These are phyloP conservation scores for Mycena albidolilacea DNA, from an alignment of 768 basidiomycete genomes.

Conservation along the genomic window DNA sequence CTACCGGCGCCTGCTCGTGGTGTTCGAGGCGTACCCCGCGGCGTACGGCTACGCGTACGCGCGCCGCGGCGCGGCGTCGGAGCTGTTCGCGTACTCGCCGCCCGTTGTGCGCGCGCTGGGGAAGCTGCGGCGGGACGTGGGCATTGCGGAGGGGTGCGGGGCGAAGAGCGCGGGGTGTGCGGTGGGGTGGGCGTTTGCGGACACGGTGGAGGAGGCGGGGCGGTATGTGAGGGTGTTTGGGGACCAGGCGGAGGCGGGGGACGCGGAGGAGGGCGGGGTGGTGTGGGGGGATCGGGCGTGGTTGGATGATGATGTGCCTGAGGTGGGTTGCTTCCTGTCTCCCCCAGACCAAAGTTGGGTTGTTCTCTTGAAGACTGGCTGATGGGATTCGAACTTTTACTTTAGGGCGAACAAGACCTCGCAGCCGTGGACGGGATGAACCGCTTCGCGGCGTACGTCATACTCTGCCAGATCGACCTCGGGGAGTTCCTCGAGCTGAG, in stretches of 20 bases:
- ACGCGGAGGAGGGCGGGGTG: conserved; percentile 54
- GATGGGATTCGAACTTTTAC: conserved; percentile 11
- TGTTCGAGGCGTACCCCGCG: conserved; percentile 79
- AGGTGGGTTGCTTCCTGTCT: conserved; percentile 54
- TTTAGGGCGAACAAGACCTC: conserved; percentile 74
- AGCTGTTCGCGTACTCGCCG: conserved; percentile 70
- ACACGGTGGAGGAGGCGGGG: conserved; percentile 71
- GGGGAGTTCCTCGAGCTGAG: conserved; percentile 69
- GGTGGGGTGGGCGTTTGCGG: conserved; percentile 75
- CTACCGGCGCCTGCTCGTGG: conserved; percentile 66
- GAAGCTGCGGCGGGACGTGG: conserved; percentile 74
- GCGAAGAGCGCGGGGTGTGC: conserved; percentile 60
- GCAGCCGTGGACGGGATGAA: conserved; percentile 76
- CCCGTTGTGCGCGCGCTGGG: conserved; percentile 80
- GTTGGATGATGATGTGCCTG: conserved; percentile 70
- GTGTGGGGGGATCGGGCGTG: conserved; percentile 76
- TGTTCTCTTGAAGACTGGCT: not conserved
- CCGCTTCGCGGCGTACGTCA: conserved; percentile 74
- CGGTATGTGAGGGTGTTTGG: conserved; percentile 69
- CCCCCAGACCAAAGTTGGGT: not conserved
- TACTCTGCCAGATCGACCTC: conserved; percentile 69
- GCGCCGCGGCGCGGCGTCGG: conserved; percentile 36
- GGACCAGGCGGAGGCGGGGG: conserved; percentile 65
- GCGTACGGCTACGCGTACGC: conserved; percentile 52
- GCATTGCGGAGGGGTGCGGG: conserved; percentile 72